These are phyloP conservation scores for Trypethelium eluteriae DNA, from an alignment of 495 filamentous ascomycete species.

Conservation along the genomic window DNA sequence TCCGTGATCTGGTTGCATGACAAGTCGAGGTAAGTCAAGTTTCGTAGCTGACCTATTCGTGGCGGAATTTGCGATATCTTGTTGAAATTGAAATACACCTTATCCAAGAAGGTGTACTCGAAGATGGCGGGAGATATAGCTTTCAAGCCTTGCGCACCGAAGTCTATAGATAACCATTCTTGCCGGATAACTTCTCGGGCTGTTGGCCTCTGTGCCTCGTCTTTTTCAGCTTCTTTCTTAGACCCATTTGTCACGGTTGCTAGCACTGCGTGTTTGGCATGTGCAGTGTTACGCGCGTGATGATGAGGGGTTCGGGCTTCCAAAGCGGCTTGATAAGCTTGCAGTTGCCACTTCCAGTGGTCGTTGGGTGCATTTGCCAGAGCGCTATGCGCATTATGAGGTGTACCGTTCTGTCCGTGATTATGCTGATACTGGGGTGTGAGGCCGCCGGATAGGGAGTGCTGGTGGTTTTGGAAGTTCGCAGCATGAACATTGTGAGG, in stretches of 20 bases:
- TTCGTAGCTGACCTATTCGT: slow-evolving; percentile 69
- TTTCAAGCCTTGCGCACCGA: slow-evolving; percentile 86
- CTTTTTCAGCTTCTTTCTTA: slow-evolving; percentile 51
- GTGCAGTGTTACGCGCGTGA: slow-evolving; percentile 52
- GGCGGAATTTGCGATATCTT: slow-evolving; percentile 68
- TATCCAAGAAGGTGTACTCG: slow-evolving; percentile 74
- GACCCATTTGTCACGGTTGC: slow-evolving; percentile 52
- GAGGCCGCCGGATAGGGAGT: slow-evolving; percentile 66
- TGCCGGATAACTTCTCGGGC: slow-evolving; percentile 46
- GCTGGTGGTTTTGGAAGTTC: slow-evolving; percentile 58
- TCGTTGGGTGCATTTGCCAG: slow-evolving; percentile 60
- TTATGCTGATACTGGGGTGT: slow-evolving; percentile 68
- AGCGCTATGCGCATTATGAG: slow-evolving; percentile 48
- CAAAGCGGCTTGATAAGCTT: slow-evolving; percentile 64
- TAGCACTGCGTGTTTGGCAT: slow-evolving; percentile 27
- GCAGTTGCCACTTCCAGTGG: slow-evolving; percentile 83
- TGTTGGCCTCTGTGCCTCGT: slow-evolving; percentile 54
- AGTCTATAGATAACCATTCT: slow-evolving; percentile 84
- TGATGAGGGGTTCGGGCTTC: slow-evolving; percentile 56
- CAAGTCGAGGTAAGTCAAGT: slow-evolving; percentile 71
- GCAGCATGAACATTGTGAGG: slow-evolving; percentile 41
- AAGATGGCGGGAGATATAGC: slow-evolving; percentile 73
- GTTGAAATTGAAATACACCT: slow-evolving; percentile 87
- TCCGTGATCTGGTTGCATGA: slow-evolving; percentile 78
- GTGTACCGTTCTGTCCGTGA: slow-evolving; percentile 69